Evolutionary conservation across 2,329 filamentous ascomycete genomes (phyloP).

Genomic region (Apiospora aurea): DNA sequence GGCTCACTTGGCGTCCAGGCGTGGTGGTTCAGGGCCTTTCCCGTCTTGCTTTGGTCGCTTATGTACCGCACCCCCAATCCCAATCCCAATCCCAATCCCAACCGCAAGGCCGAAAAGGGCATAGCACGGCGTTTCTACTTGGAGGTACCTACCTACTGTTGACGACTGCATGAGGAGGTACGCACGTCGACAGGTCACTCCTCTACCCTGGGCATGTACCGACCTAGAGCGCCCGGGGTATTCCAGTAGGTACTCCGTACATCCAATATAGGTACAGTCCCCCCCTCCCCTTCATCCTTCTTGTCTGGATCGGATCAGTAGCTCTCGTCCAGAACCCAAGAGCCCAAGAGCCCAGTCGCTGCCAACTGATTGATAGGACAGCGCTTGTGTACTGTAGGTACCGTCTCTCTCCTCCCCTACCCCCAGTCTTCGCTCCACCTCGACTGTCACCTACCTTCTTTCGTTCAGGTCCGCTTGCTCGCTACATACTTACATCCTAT

Average conservation of each 20-base stretch:
- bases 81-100: too few species aligned
- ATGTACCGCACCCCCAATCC: conserved; percentile 15
- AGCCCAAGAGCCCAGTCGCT: background rate
- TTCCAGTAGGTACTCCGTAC: too few species aligned
- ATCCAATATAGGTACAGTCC: too few species aligned
- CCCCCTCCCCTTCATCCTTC: background rate
- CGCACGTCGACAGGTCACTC: background rate
- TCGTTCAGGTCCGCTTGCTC: conserved; percentile 11
- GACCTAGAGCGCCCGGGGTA: background rate
- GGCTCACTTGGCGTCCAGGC: conserved; percentile 14
- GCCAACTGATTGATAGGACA: conserved; percentile 1
- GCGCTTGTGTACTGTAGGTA: conserved; percentile 8
- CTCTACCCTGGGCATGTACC: background rate
- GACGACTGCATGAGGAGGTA: background rate
- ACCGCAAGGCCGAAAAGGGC: conserved; percentile 2
- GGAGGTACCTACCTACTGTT: background rate
- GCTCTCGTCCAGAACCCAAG: background rate
- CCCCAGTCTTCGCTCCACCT: conserved; percentile 18
- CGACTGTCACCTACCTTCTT: conserved; percentile 13
- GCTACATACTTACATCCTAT: conserved; percentile 15
- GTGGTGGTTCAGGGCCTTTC: conserved; percentile 20
- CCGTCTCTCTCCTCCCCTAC: background rate
- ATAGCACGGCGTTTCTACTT: background rate
- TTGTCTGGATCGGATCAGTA: conserved; percentile 18
- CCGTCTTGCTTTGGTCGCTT: conserved; percentile 9